These are phyloP conservation scores for Iberis pinnata DNA, from an alignment of 345 rosid species.

Conservation along the genomic window DNA sequence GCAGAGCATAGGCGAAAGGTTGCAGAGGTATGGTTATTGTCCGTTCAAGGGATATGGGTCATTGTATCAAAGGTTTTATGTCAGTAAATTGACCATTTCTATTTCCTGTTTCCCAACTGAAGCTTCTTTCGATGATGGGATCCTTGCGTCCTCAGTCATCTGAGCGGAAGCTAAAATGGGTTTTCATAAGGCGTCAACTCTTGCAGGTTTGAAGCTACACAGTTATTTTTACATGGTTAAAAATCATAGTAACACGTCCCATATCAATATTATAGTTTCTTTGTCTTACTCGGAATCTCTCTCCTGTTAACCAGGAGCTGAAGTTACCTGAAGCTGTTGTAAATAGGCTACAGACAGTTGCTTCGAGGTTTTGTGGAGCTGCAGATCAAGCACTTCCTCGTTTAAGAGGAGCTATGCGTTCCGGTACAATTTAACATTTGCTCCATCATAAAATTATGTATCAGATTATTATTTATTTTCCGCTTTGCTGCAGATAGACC, in stretches of 20 bases:
- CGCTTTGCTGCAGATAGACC: slow-evolving; percentile 55
- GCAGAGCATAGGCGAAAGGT: slow-evolving; percentile 78
- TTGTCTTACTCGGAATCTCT: slow-evolving; percentile 15
- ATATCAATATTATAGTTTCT: background rate
- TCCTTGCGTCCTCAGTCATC: slow-evolving; percentile 88
- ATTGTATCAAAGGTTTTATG: slow-evolving; percentile 12
- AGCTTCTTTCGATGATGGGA: slow-evolving; percentile 92
- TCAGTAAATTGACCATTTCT: slow-evolving; percentile 23
- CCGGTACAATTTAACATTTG: slow-evolving; percentile 41
- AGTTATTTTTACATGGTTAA: slow-evolving; percentile 12
- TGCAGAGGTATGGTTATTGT: slow-evolving; percentile 61
- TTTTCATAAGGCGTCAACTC: slow-evolving; percentile 82
- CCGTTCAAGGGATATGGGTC: slow-evolving; percentile 11
- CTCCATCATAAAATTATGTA: background rate
- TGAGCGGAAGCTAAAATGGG: slow-evolving; percentile 83
- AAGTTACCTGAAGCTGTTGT: slow-evolving; percentile 82
- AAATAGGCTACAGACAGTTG: slow-evolving; percentile 88
- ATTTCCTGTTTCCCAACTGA: slow-evolving; percentile 27
- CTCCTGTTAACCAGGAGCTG: slow-evolving; percentile 60
- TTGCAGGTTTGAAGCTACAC: slow-evolving; percentile 60
- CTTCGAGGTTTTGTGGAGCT: slow-evolving; percentile 84
- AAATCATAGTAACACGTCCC: slow-evolving; percentile 1
- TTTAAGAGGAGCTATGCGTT: slow-evolving; percentile 83
- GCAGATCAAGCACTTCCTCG: slow-evolving; percentile 92
- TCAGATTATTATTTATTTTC: slow-evolving; percentile 3